Base-by-base conservation (phyloP, 1,139 yeast species). In the Geotrichum citri-aurantii region DNA sequence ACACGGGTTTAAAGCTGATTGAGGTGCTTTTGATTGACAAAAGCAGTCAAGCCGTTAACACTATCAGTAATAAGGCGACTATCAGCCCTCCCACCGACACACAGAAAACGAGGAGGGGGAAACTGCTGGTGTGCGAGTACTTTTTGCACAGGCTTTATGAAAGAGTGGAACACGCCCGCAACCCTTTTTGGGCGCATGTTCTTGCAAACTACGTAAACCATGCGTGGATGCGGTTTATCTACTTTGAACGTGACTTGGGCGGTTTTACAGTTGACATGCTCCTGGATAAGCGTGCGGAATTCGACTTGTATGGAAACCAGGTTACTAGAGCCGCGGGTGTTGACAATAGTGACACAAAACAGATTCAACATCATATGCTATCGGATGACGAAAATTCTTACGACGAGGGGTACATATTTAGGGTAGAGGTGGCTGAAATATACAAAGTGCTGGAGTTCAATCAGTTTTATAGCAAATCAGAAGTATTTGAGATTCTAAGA, bases 11-110 rank as follows among this genome's bases (percentile, higher is more conserved):
- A n/a, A 37, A n/a, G 10, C 44, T 37, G 54, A 56, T 57, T 14
- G 37, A 50, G 4, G n/a, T 19, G 3, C 59, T 53, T 44, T 51
- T 57, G 48, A 7, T 26, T 26, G 29, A 26, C 29, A 33, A 21
- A 19, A n/a, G 24, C 12, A 12, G 23, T 10, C 10, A 42, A 29
- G 19, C 6, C 21, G 1, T 7, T 11, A 31, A 26, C 21, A 24
- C 27, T 40, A 23, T 24, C 48, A 24, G 17, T 19, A 31, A n/a
- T 12, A 46, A 19, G 17, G 5, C 47, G 2, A 42, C 4, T 24
- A 21, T 6, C 19, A 37, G 2, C 2, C 5, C 44, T 19, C 2
- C 17, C 21, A n/a, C 44, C 19, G 14, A 33, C 6, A 33, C 19
- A 7, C 19, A 14, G 17, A 17, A 48, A 3, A 37, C 27, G 23